phyloP scores from a whole-genome alignment of 768 basidiomycete species.

The Tulasnella sp. region DNA sequence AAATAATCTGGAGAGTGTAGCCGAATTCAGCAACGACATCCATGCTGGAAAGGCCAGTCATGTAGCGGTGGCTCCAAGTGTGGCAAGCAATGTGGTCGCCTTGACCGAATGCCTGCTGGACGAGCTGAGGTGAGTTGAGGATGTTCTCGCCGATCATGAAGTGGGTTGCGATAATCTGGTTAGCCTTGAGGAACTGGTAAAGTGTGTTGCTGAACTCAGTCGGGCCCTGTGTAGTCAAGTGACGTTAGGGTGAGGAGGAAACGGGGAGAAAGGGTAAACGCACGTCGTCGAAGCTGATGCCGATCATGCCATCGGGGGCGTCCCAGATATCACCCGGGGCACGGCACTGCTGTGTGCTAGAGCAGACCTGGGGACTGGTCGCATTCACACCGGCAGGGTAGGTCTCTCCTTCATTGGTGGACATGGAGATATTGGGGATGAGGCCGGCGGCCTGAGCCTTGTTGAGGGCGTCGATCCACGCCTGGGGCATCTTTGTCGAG shows the following conservation, averaged over 20 bases:
- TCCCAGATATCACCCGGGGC: slow-evolving; percentile 9
- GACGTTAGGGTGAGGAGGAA: not conserved
- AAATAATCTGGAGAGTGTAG: slow-evolving; percentile 64
- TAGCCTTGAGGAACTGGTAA: slow-evolving; percentile 48
- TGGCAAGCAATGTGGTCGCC: slow-evolving; percentile 29
- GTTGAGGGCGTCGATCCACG: not conserved
- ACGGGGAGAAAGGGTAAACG: not conserved
- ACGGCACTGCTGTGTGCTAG: not conserved
- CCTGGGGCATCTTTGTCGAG: slow-evolving; percentile 2
- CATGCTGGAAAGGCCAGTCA: slow-evolving; percentile 44
- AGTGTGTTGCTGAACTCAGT: slow-evolving; percentile 35
- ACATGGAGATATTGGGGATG: slow-evolving; percentile 2
- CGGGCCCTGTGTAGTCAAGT: slow-evolving; percentile 38
- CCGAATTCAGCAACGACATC: slow-evolving; percentile 67
- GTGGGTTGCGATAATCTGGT: slow-evolving; percentile 66
- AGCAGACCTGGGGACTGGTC: not conserved
- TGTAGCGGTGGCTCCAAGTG: slow-evolving; percentile 51
- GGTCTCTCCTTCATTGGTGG: not conserved
- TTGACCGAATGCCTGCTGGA: slow-evolving; percentile 38
- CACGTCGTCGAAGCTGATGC: slow-evolving; percentile 11
- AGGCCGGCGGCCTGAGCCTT: not conserved
- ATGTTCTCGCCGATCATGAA: slow-evolving; percentile 84
- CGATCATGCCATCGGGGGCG: slow-evolving; percentile 7
- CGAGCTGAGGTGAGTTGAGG: slow-evolving; percentile 36
- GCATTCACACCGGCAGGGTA: not conserved